These are phyloP conservation scores for Pilaira anomala DNA, from an alignment of 192 early-diverging fungal species.

Conservation along the genomic window DNA sequence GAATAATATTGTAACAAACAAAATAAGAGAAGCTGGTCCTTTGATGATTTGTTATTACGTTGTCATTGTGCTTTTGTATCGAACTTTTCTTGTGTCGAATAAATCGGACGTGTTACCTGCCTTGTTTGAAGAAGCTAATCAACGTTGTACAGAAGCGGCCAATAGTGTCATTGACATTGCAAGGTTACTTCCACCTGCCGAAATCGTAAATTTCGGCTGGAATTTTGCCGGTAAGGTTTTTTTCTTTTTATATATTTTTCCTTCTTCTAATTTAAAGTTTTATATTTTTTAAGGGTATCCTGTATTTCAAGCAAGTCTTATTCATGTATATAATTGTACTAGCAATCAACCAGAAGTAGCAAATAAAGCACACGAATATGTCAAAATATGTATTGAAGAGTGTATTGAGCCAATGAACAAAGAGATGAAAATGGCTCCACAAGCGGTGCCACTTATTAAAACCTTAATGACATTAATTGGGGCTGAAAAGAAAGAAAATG, in stretches of 20 bases:
- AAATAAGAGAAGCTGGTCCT: constrained; percentile 16
- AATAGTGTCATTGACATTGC: constrained; percentile 23
- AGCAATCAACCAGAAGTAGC: constrained; percentile 17
- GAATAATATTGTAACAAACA: background rate
- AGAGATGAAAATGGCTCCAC: background rate
- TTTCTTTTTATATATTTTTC: background rate
- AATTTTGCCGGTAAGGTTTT: constrained; percentile 25
- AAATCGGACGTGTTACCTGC: background rate
- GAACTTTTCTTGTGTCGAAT: constrained; percentile 27
- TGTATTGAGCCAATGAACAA: constrained; percentile 16
- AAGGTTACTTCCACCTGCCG: background rate
- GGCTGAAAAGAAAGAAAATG: background rate
- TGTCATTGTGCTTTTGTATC: constrained; percentile 28
- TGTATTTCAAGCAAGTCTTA: constrained; percentile 28
- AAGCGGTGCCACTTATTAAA: background rate
- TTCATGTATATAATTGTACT: constrained; percentile 32
- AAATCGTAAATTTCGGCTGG: constrained; percentile 22
- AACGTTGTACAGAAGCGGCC: constrained; percentile 27
- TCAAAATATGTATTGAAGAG: constrained; percentile 16
- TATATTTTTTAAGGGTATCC: constrained; percentile 14
- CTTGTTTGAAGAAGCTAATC: background rate
- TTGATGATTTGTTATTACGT: constrained; percentile 33
- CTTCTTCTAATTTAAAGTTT: background rate
- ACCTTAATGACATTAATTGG: constrained; percentile 8
- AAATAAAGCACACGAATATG: constrained; percentile 13